Evolutionary conservation across 73 alveolate genomes (phyloP).

Genomic region (Paramecium pentaurelia): DNA sequence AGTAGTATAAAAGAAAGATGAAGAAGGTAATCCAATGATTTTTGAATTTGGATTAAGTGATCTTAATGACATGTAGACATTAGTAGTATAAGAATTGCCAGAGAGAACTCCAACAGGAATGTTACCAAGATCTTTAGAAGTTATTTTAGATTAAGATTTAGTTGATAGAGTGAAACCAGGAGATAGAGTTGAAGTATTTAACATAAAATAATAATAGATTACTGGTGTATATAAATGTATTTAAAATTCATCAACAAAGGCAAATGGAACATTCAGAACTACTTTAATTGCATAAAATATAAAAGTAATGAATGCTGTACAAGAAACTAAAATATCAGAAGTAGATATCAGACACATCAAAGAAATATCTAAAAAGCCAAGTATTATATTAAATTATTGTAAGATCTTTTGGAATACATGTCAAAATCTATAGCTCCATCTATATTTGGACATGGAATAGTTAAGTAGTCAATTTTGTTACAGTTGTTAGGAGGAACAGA

Average conservation of each 20-base stretch:
- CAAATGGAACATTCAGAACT: conserved; percentile 80
- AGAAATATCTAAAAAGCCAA: conserved; percentile 75
- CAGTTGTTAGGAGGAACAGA: conserved; percentile 97
- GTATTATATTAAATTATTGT: background rate
- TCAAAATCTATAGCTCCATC: conserved; percentile 96
- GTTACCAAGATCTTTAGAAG: conserved; percentile 95
- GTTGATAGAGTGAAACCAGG: conserved; percentile 99
- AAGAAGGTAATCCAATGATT: conserved; percentile 85
- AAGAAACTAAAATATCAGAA: conserved; percentile 76
- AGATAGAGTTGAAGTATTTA: conserved; percentile 81
- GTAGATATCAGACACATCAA: conserved; percentile 83
- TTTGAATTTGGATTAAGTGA: conserved; percentile 94
- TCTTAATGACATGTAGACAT: conserved; percentile 85
- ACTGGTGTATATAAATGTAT: conserved; percentile 94
- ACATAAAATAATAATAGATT: conserved; percentile 63
- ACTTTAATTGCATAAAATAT: conserved; percentile 80
- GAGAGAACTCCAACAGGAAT: conserved; percentile 99
- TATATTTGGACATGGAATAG: conserved; percentile 91
- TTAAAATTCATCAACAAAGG: conserved; percentile 67
- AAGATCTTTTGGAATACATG: conserved; percentile 87
- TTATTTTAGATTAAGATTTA: conserved; percentile 88
- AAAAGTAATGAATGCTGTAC: conserved; percentile 66
- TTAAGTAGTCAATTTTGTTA: conserved; percentile 93
- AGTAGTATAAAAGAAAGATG: conserved; percentile 86
- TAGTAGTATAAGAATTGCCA: conserved; percentile 97